Base-by-base conservation (phyloP, 257 asterid species). In the Verbena officinalis region DNA sequence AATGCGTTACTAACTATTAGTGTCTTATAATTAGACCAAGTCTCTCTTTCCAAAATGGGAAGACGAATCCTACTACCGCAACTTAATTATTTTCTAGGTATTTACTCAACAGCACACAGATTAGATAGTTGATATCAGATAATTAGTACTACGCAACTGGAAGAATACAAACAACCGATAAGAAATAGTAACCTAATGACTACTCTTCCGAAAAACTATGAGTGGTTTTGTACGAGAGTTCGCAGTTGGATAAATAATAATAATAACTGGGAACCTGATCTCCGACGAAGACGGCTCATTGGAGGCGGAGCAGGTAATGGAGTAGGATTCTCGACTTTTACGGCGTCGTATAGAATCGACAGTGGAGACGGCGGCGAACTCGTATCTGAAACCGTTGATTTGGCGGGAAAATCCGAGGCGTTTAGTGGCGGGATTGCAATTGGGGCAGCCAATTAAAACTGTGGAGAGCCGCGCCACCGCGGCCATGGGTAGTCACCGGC, bases 251-350 rank as follows among this genome's bases (percentile, higher is more conserved):
- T n/a, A n/a, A n/a, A n/a, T n/a, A n/a, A n/a, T n/a, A n/a, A n/a
- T n/a, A n/a, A n/a, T n/a, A n/a, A n/a, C n/a, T 17, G 14, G 48
- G 15, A 15, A 81, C 90, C 90, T 84, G 77, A 81, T 74, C 10
- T 84, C 83, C 24, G 89, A 65, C 0, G 89, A 65, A 20, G 84
- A 80, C 15, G 86, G 75, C 11, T 65, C 84, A 9, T 82, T 73
- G 70, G 80, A 81, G 67, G 87, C 83, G 55, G 76, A 81, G 73
- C 90, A 84, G 59, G 71, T 59, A 70, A 76, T 5, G 50, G 76
- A 20, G 62, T 65, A 50, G 24, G 53, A 53, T 13, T 51, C 22
- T 21, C 76, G 73, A 60, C 67, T 34, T 40, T 50, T 67, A 0
- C 74, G 76, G 46, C 68, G 74, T 19, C 55, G 79, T 10, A 55